These are phyloP conservation scores for Cylindrotheca closterium DNA, from an alignment of 108 stramenopile genomes.

Conservation along the genomic window DNA sequence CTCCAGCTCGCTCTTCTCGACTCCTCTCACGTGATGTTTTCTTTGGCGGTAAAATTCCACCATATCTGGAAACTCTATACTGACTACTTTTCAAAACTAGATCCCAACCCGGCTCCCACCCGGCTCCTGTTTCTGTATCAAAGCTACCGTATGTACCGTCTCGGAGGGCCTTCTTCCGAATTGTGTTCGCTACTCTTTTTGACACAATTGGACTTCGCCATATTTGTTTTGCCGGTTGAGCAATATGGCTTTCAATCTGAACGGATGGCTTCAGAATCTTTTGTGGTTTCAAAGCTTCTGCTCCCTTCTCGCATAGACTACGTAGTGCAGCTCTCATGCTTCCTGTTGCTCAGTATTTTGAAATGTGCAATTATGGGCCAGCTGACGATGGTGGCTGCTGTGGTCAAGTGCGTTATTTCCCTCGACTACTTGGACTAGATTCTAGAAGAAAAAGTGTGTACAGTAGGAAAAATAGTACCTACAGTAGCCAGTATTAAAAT, in stretches of 20 bases:
- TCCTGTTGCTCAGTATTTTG: too few species aligned
- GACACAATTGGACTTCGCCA: constrained; percentile 66
- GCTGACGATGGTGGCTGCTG: neutral
- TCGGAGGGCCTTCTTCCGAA: constrained; percentile 68
- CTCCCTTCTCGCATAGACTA: constrained; percentile 60
- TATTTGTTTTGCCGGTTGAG: constrained; percentile 36
- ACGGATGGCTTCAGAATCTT: constrained; percentile 13
- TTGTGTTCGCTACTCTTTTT: constrained; percentile 60
- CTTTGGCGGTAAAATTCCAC: constrained; percentile 58
- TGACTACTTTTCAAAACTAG: constrained; percentile 35
- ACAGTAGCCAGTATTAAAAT: too few species aligned
- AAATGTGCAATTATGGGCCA: neutral
- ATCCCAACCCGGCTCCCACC: constrained; percentile 86
- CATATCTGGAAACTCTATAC: constrained; percentile 17
- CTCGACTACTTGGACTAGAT: too few species aligned
- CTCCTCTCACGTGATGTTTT: constrained; percentile 59
- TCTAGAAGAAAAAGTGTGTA: too few species aligned
- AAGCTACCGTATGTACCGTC: constrained; percentile 76
- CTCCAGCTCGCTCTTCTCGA: constrained; percentile 67
- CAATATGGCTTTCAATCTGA: constrained; percentile 11
- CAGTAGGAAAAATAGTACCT: too few species aligned
- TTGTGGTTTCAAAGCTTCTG: constrained; percentile 70
- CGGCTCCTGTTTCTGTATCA: constrained; percentile 49
- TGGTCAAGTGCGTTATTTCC: neutral
- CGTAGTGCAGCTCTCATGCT: constrained; percentile 70